phyloP scores from a whole-genome alignment of 1,139 yeast genomes.

The Geotrichum klebahnii region DNA sequence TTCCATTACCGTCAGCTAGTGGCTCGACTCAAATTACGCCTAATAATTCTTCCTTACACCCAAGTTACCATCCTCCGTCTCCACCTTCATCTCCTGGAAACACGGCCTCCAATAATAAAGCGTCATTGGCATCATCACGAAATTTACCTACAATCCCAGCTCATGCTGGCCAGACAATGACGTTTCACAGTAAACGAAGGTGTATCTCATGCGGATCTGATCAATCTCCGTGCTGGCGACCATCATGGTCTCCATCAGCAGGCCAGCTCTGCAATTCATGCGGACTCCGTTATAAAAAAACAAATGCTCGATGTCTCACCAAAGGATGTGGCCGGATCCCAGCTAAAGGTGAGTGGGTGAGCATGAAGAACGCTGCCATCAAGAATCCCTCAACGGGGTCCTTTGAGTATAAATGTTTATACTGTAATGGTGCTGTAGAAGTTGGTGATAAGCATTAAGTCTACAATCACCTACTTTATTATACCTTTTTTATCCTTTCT shows the following conservation, averaged over 20 bases:
- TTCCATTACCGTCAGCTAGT: constrained; percentile 1
- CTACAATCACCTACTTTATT: not conserved
- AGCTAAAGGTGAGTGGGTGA: constrained; percentile 93
- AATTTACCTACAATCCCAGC: not conserved
- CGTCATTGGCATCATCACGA: not conserved
- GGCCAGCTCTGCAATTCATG: constrained; percentile 96
- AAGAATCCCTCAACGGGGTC: constrained; percentile 44
- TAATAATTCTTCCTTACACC: not conserved
- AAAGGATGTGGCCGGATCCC: constrained; percentile 78
- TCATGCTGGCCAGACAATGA: not conserved
- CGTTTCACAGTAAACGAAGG: constrained; percentile 30
- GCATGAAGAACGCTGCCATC: constrained; percentile 68
- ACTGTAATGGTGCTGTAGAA: constrained; percentile 60
- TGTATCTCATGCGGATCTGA: constrained; percentile 90
- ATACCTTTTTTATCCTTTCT: not conserved
- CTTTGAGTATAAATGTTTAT: constrained; percentile 53
- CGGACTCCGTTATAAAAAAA: constrained; percentile 89
- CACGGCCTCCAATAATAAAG: not conserved
- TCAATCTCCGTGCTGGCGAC: constrained; percentile 97
- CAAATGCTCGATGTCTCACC: constrained; percentile 83
- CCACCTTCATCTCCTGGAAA: constrained; percentile 9
- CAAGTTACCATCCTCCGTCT: constrained; percentile 6
- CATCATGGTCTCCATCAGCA: constrained; percentile 82
- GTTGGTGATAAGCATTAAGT: constrained; percentile 29
- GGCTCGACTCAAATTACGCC: not conserved